Evolutionary conservation across 495 filamentous ascomycete species (phyloP), one percentile per base, ranked within the genome.

Genomic region (Trichoderma orchidacearum): DNA sequence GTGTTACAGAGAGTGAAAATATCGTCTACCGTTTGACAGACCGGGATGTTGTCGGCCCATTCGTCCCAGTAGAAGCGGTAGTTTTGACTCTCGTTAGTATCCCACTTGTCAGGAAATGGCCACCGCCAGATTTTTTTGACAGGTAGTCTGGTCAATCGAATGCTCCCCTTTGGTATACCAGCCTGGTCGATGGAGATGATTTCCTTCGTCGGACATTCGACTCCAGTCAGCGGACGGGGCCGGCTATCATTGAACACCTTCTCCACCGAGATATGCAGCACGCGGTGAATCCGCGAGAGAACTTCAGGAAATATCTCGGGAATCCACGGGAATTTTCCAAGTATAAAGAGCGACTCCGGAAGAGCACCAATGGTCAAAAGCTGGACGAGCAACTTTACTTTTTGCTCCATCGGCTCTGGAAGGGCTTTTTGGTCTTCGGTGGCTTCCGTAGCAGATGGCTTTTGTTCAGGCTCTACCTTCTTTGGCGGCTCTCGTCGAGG

Each of bases 51-150:
- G 59, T 97, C 92, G 9, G 85, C 77, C 94, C 94, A 99, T 55
- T 97, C 91, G 57, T 96, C 92, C 84, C 90, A 96, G 69, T 97
- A 99, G 66, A 94, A 97, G 27, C 86, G 79, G 64, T 95, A 96
- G 51, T 83, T 80, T 4, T 75, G 79, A 6, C 83, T 85, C 63
- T 90, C 87, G 35, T 78, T 80, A 5, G 75, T 80, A 59, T 90
- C 89, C 52, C 77, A 77, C 59, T 80, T 82, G 57, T 95, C 90
- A 13, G 89, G 74, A 60, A 85, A 81, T 18, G 89, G 84, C 89
- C 89, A 94, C 55, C 82, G 79, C 53, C 92, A 65, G 5, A 79
- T 75, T 62, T 85, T 85, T 34, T 81, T 80, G 35, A 79, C 63
- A 0, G 80, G 70, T 3, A 78, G 71, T 17, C 82, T 70, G 7